phyloP scores from a whole-genome alignment of 306 rosid genomes.

The Vigna angularis region DNA sequence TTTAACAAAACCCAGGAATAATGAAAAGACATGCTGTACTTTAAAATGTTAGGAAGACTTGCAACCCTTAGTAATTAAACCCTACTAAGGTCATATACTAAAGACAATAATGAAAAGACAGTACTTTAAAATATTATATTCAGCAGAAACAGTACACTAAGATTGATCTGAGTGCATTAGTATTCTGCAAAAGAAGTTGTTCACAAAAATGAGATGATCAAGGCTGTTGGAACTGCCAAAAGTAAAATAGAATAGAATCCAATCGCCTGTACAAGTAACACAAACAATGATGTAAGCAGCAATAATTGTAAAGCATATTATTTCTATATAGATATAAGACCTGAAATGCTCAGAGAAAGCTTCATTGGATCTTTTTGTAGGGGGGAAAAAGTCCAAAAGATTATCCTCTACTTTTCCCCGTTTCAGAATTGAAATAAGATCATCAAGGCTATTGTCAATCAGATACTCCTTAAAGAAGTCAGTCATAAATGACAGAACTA shows the following conservation, averaged over 20 bases:
- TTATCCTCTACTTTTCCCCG: conserved; percentile 97
- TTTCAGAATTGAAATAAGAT: conserved; percentile 91
- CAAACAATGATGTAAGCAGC: not conserved
- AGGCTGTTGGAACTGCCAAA: not conserved
- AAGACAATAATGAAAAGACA: not conserved
- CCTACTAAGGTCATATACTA: not conserved
- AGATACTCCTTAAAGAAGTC: conserved; percentile 98
- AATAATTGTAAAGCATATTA: conserved; percentile 8
- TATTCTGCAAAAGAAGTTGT: not conserved
- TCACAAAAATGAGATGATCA: not conserved
- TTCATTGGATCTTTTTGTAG: conserved; percentile 84
- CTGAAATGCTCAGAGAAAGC: conserved; percentile 95
- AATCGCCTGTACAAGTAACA: not conserved
- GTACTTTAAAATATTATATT: not conserved
- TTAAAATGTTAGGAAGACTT: not conserved
- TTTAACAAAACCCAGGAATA: not conserved
- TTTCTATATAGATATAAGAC: conserved; percentile 46
- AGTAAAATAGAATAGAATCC: conserved; percentile 8
- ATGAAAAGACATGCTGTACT: not conserved
- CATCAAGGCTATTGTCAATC: conserved; percentile 96
- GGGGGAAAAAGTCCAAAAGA: conserved; percentile 89
- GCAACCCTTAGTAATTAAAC: too few species aligned
- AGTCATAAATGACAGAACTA: conserved; percentile 91
- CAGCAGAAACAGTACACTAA: not conserved
- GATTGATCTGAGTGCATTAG: conserved; percentile 5